Percentiles rank a stretch among this genome's conserved stretches.
phyloP scores from a whole-genome alignment of 768 basidiomycete genomes.

The Lactifluus subvellereus region DNA sequence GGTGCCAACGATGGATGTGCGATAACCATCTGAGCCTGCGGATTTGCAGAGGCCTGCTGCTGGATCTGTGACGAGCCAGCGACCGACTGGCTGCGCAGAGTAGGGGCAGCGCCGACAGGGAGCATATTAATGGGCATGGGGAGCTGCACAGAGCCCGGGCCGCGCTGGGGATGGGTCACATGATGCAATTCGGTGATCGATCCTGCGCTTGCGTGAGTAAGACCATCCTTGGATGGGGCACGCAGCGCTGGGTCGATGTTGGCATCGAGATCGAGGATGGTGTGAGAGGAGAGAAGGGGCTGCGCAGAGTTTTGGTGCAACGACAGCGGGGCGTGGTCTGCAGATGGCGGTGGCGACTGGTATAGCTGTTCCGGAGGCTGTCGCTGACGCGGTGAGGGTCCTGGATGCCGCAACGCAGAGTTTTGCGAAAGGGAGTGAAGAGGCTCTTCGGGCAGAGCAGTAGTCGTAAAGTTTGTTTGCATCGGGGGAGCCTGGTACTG shows the following conservation, averaged over 20 bases:
- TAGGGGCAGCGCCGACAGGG: neutral
- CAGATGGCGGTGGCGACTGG: neutral
- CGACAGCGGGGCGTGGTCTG: neutral
- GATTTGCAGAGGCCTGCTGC: neutral
- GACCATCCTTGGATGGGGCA: neutral
- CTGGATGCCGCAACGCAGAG: neutral
- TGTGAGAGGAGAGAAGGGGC: neutral
- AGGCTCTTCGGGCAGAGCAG: neutral
- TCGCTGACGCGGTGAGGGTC: neutral
- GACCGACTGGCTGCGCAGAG: neutral
- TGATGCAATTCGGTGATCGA: neutral
- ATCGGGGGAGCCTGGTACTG: conserved; percentile 1
- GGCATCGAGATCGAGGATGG: neutral
- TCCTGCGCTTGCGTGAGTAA: neutral
- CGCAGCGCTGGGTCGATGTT: conserved; percentile 10
- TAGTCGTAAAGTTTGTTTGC: conserved; percentile 11
- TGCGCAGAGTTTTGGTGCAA: neutral
- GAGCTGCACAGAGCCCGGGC: neutral
- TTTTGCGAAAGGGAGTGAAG: neutral
- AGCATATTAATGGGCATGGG: neutral
- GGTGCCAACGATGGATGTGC: neutral
- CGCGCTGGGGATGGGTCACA: neutral
- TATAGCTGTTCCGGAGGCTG: neutral
- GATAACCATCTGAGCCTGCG: neutral
- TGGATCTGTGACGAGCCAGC: neutral